Conservation (phyloP, 345 rosid species). For the Eucalyptus coolabah region DNA sequence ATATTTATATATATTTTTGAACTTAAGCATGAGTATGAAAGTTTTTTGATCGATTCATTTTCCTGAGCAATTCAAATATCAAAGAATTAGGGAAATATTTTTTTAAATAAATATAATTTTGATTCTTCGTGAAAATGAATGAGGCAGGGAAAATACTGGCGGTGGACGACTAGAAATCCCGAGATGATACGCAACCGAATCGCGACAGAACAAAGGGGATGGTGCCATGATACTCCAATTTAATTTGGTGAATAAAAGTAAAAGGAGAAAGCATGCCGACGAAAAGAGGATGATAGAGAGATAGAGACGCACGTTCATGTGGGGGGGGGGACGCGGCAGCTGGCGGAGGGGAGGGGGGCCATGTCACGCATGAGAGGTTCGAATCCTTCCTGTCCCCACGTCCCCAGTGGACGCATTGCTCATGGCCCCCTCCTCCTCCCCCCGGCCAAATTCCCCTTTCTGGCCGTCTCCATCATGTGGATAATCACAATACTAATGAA, state of each 20-base stretch:
- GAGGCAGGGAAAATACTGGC: not conserved
- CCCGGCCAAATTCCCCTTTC: not conserved
- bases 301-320: not conserved
- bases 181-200: not conserved
- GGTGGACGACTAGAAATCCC: not conserved
- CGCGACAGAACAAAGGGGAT: not conserved
- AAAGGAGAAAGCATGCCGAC: not conserved
- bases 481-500: not conserved
- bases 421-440: not conserved
- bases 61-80: too few species aligned
- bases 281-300: too few species aligned
- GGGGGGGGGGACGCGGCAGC: not conserved
- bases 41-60: too few species aligned
- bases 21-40: too few species aligned
- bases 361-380: not conserved
- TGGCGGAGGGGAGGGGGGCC: not conserved
- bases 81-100: too few species aligned
- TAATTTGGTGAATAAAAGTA: not conserved
- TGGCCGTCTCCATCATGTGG: not conserved
- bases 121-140: not conserved
- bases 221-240: not conserved
- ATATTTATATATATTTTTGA: too few species aligned
- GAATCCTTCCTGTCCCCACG: not conserved
- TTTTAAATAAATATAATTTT: too few species aligned
- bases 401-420: not conserved